Evolutionary conservation across 106 monocot genomes (phyloP), one percentile per base, ranked within the genome.

Genomic region (Dendrobium nobile): DNA sequence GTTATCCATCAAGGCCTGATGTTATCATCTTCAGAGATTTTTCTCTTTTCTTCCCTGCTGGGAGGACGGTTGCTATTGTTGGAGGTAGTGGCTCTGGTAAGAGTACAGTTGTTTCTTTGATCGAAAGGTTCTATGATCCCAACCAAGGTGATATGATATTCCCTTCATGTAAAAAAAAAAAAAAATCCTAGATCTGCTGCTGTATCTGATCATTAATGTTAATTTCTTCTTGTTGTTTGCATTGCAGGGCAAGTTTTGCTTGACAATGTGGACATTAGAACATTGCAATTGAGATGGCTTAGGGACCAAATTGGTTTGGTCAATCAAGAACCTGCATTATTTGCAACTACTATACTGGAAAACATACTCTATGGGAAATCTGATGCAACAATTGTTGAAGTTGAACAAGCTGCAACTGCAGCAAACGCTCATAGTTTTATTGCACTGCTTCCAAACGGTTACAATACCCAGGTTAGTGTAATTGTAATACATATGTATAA

Each of bases 371-470:
- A 93, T 77, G 99, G 95, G 67, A 95, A 93, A 82, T 89, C 91
- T 73, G 91, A 90, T 87, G 99, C 95, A 5, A 95, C 99, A 40
- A 87, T 92, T 19, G 87, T 86, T 41, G 99, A 99, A 88, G 95
- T 95, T 67, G 99, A 95, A 86, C 90, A 90, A 72, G 95, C 99
- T 67, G 87, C 95, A 27, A 80, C 95, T 75, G 91, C 95, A 67
- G 95, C 99, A 72, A 99, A 99, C 84, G 99, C 95, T 73, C 99
- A 99, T 85, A 91, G 93, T 83, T 99, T 99, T 79, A 90, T 99
- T 22, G 85, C 99, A 41, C 83, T 91, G 74, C 99, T 99, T 87
- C 95, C 99, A 3, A 95, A 90, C 84, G 99, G 93, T 7, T 99
- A 99, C 83, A 90, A 90, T 47, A 99, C 99, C 19, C 95, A 91